Evolutionary conservation across 305 asterid genomes (phyloP).

Genomic region (Plantago lanceolata): DNA sequence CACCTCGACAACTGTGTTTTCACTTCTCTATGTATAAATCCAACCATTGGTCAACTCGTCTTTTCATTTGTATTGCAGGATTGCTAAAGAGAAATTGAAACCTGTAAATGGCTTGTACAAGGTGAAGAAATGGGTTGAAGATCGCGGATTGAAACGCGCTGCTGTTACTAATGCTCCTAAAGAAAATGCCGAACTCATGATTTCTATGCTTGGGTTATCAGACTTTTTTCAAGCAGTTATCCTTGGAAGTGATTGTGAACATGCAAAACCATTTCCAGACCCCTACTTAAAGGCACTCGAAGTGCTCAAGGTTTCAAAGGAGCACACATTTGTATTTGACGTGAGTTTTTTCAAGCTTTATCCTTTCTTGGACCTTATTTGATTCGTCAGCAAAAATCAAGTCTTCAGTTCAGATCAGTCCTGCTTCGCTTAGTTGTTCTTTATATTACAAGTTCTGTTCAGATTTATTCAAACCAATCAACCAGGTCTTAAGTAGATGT

Average conservation of each 20-base stretch:
- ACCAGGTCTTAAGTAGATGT: too few relatives aligned
- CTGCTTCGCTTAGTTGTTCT: too few relatives aligned
- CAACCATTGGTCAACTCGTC: conserved; percentile 2
- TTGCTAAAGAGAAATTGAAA: conserved; percentile 65
- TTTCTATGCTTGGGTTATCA: conserved; percentile 72
- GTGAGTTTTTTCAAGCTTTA: conserved; percentile 31
- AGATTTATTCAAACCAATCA: too few relatives aligned
- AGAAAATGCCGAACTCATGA: conserved; percentile 74
- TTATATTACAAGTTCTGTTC: too few relatives aligned
- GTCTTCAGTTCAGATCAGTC: too few relatives aligned
- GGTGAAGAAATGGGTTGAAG: conserved; percentile 76
- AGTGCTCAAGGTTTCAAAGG: conserved; percentile 74
- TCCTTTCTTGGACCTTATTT: not conserved
- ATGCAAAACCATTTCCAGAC: conserved; percentile 79
- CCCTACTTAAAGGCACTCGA: conserved; percentile 89
- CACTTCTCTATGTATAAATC: not conserved
- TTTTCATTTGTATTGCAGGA: conserved; percentile 38
- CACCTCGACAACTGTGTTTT: not conserved
- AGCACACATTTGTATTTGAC: conserved; percentile 81
- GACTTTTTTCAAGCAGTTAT: conserved; percentile 68
- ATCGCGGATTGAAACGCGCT: conserved; percentile 76
- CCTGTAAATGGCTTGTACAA: conserved; percentile 61
- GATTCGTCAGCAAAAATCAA: too few relatives aligned
- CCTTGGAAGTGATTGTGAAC: conserved; percentile 79
- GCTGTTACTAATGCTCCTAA: conserved; percentile 93